Evolutionary conservation across 768 basidiomycete genomes (phyloP).

Genomic region (Polyporus arcularius): DNA sequence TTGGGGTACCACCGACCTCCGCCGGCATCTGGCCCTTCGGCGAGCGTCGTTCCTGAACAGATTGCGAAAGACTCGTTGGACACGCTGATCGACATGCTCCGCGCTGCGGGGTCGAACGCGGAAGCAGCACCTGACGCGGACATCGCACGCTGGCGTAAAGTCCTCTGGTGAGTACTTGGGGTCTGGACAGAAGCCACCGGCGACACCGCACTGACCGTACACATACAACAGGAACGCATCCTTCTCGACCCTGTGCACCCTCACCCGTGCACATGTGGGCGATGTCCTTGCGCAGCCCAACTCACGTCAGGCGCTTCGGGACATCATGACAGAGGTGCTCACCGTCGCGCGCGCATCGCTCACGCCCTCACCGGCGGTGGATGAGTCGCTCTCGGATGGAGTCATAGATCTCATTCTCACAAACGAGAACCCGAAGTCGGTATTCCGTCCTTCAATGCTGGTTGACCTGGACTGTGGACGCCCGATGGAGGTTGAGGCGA

Average conservation of each 20-base stretch:
- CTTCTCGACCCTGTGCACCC: conserved; percentile 34
- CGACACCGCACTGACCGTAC: background rate
- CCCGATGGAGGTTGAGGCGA: conserved; percentile 42
- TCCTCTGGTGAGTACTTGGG: conserved; percentile 26
- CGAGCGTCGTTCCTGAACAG: background rate
- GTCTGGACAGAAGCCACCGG: background rate
- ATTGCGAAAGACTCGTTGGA: conserved; percentile 16
- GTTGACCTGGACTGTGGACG: conserved; percentile 38
- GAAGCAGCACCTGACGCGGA: conserved; percentile 30
- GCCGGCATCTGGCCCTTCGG: background rate
- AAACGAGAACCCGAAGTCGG: conserved; percentile 24
- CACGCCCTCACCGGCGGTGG: conserved; percentile 4
- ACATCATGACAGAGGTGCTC: conserved; percentile 34
- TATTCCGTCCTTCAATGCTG: conserved; percentile 39
- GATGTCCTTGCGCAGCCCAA: conserved; percentile 25
- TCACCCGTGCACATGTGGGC: conserved; percentile 27
- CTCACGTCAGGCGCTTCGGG: conserved; percentile 19
- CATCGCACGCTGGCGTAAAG: conserved; percentile 32
- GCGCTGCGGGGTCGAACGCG: conserved; percentile 22
- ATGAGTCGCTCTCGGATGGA: conserved; percentile 24
- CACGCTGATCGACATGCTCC: conserved; percentile 23
- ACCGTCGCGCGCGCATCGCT: conserved; percentile 29
- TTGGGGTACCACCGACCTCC: conserved; percentile 30
- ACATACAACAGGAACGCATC: conserved; percentile 30
- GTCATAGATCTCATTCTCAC: conserved; percentile 28